Conservation (phyloP, 208 protist species). For the Wallacemonas sp. region DNA sequence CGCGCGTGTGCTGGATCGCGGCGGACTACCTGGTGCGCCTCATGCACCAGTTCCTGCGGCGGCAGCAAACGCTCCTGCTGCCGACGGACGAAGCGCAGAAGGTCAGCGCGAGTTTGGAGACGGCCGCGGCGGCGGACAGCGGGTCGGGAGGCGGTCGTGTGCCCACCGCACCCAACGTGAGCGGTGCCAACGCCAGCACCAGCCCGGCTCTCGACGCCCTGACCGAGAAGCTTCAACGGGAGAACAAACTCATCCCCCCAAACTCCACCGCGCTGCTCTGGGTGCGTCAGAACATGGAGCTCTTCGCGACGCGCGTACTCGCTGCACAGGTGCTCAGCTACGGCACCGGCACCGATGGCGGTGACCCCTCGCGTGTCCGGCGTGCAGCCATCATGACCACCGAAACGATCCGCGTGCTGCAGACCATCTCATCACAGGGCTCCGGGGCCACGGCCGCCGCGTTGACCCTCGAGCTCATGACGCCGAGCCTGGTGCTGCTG, state of each 20-base stretch:
- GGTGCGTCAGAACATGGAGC: slow-evolving; percentile 70
- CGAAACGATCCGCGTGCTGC: slow-evolving; percentile 62
- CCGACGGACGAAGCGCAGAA: slow-evolving; percentile 24
- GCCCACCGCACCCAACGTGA: background rate
- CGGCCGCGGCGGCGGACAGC: background rate
- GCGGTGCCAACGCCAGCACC: background rate
- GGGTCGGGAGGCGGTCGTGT: background rate
- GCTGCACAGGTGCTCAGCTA: slow-evolving; percentile 74
- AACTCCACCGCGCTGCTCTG: slow-evolving; percentile 78
- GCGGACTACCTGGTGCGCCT: slow-evolving; percentile 78
- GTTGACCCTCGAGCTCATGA: slow-evolving; percentile 64
- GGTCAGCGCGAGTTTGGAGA: slow-evolving; percentile 1
- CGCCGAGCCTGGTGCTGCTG: slow-evolving; percentile 69
- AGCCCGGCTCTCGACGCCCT: background rate
- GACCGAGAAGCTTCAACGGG: slow-evolving; percentile 6
- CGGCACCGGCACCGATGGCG: slow-evolving; percentile 72
- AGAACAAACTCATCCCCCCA: slow-evolving; percentile 45
- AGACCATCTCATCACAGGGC: slow-evolving; percentile 45
- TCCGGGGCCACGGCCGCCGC: slow-evolving; percentile 70
- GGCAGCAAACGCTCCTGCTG: slow-evolving; percentile 67
- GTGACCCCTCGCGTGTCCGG: slow-evolving; percentile 73
- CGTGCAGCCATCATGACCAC: slow-evolving; percentile 63
- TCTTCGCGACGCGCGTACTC: slow-evolving; percentile 70
- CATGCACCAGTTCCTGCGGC: slow-evolving; percentile 52
- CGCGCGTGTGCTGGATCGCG: slow-evolving; percentile 54